These are phyloP conservation scores for Colletotrichum zoysiae DNA, from an alignment of 2,329 filamentous ascomycete genomes.

Conservation along the genomic window DNA sequence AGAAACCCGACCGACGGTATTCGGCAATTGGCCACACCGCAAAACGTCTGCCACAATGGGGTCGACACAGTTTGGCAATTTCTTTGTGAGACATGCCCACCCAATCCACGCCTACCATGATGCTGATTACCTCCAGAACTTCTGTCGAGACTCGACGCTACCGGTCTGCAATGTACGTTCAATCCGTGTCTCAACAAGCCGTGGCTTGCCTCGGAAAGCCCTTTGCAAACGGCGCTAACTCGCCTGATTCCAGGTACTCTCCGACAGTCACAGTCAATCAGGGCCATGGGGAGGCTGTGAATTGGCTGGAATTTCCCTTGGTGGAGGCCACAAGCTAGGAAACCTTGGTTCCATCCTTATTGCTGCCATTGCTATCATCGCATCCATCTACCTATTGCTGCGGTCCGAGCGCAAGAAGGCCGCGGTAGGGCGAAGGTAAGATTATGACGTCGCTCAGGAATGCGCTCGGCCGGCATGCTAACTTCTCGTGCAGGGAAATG, in stretches of 20 bases:
- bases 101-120: conserved; percentile 11
- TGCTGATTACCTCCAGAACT: conserved; percentile 65
- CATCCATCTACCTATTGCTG: conserved; percentile 76
- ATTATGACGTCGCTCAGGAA: conserved; percentile 10
- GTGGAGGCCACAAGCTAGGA: conserved; percentile 74
- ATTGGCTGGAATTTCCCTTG: conserved; percentile 80
- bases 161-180: conserved; percentile 85
- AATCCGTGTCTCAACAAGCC: conserved; percentile 6
- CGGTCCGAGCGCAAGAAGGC: conserved; percentile 91
- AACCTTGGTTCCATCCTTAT: conserved; percentile 95
- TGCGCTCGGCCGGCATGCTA: conserved; percentile 44
- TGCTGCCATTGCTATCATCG: conserved; percentile 79
- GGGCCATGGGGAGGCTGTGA: conserved; percentile 77
- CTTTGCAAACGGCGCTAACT: conserved; percentile 42
- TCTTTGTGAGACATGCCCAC: conserved; percentile 59
- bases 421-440: conserved; percentile 90
- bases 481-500: conserved; percentile 78
- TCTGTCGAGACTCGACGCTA: conserved; percentile 86
- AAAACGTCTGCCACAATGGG: conserved; percentile 61
- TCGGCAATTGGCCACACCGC: background rate
- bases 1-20: conserved; percentile 3
- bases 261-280: conserved; percentile 68
- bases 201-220: conserved; percentile 26
- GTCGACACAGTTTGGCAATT: conserved; percentile 72
- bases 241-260: conserved; percentile 72